A percentile compares a stretch with the other conserved stretches of the same genome.
Evolutionary conservation across 768 basidiomycete species (phyloP).

Genomic region (Pisolithus microcarpus): DNA sequence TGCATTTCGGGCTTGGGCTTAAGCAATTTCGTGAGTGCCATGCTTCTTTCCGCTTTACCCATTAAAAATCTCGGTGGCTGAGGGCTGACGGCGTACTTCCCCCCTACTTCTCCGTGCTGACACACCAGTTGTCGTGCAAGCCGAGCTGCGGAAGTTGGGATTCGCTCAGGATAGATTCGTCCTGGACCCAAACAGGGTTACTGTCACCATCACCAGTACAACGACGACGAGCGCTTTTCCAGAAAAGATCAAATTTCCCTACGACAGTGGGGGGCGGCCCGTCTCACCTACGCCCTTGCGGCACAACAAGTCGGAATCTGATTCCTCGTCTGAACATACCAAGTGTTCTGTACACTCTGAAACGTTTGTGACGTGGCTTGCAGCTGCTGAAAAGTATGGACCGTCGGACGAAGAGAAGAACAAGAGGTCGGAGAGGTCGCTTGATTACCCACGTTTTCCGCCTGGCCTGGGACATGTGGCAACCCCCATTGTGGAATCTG

Average conservation of each 20-base stretch:
- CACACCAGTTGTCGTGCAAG: slow-evolving; percentile 10
- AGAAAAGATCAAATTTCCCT: no score
- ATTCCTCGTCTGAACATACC: not conserved
- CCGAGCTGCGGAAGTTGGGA: slow-evolving; percentile 9
- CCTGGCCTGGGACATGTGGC: not conserved
- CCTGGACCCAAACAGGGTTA: not conserved
- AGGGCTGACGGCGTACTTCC: not conserved
- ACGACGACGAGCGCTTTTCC: not conserved
- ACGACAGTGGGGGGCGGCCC: not conserved
- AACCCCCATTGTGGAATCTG: not conserved
- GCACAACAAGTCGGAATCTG: not conserved
- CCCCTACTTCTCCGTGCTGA: no score
- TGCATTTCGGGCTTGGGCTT: slow-evolving; percentile 50
- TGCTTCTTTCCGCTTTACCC: not conserved
- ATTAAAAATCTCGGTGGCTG: no score
- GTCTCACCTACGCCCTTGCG: no score
- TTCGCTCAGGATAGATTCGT: slow-evolving; percentile 13
- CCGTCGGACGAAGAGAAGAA: slow-evolving; percentile 1
- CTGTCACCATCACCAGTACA: not conserved
- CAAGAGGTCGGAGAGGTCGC: not conserved
- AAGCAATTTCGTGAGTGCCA: slow-evolving; percentile 41
- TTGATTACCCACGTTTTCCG: not conserved
- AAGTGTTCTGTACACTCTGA: not conserved
- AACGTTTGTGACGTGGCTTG: slow-evolving; percentile 3
- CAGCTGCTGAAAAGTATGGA: not conserved